Evolutionary conservation across 2,329 filamentous ascomycete genomes (phyloP), one percentile per base, ranked within the genome.

Genomic region (Ophiostoma angusticollis): DNA sequence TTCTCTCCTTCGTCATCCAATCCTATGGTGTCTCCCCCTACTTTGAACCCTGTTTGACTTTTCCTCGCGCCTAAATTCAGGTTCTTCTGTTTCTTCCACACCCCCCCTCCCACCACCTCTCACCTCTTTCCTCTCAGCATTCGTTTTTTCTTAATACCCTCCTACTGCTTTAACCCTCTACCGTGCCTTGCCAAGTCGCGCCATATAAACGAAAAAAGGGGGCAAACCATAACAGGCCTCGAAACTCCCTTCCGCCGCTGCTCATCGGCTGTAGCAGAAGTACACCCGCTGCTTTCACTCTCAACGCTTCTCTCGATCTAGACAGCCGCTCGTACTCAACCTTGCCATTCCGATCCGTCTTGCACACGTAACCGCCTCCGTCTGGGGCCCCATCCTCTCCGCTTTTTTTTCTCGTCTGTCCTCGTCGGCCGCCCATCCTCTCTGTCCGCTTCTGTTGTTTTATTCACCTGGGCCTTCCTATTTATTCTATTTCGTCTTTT

Each of bases 41-140:
- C 31, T n/a, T 22, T 21, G 21, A 42, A 38, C 40, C 31, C 30
- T 42, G 40, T 38, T 35, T 42, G 40, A 42, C 25, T 25, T 38
- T 25, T 35, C 11, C 40, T 42, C 40, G 39, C 35, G 35, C 40
- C 40, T 42, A 42, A 42, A 42, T 42, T 38, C 40, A 27, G 21
- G 22, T 22, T 33, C 36, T 9, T 17, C 23, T 37, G n/a, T 27
- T 27, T 24, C 27, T 31, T 25, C 7, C 30, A 19, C 22, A 11
- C 18, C 2, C 18, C 29, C 31, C 30, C n/a, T 35, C 23, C 14
- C 29, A 18, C 11, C 14, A 12, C 12, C 23, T 27, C 17, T 17
- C 25, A 22, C 19, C 23, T 25, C 22, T 24, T 31, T 18, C 18
- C 35, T 29, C 22, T 32, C 21, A n/a, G 17, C 30, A 17, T 16